These are phyloP conservation scores for Diatrype stigma DNA, from an alignment of 2,329 filamentous ascomycete species.

Conservation along the genomic window DNA sequence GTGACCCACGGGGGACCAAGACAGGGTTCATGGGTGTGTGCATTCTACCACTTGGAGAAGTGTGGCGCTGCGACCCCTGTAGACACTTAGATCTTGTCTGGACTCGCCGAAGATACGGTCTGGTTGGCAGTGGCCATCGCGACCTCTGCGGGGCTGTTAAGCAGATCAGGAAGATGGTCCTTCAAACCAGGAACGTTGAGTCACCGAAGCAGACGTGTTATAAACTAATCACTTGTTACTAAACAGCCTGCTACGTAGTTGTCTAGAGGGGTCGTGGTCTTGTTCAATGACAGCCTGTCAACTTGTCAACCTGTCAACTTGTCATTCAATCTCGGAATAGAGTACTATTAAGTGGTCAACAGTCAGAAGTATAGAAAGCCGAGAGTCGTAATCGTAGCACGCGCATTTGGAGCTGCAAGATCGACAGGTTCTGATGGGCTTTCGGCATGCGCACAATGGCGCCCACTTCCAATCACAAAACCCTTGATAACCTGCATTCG, in stretches of 20 bases:
- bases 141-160: slow-evolving; percentile 19
- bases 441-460: neutral
- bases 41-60: slow-evolving; percentile 17
- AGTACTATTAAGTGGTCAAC: no score
- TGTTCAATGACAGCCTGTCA: no score
- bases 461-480: neutral
- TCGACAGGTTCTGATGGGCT: slow-evolving; percentile 8
- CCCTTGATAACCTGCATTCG: slow-evolving; percentile 11
- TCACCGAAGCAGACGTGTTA: slow-evolving; percentile 12
- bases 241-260: no score
- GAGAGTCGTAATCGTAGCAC: neutral
- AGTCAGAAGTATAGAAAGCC: neutral
- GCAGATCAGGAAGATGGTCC: slow-evolving; percentile 9
- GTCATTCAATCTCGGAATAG: no score
- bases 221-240: slow-evolving; percentile 1
- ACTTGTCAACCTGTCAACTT: no score
- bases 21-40: slow-evolving; percentile 17
- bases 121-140: slow-evolving; percentile 27
- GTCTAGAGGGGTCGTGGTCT: no score
- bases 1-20: slow-evolving; percentile 17
- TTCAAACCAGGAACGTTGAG: slow-evolving; percentile 15
- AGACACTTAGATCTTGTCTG: slow-evolving; percentile 18
- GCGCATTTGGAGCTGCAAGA: slow-evolving; percentile 20
- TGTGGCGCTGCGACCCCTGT: slow-evolving; percentile 33
- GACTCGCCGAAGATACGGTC: slow-evolving; percentile 28